These are phyloP conservation scores for Candida ficus DNA, from an alignment of 805 yeast species.

Conservation along the genomic window DNA sequence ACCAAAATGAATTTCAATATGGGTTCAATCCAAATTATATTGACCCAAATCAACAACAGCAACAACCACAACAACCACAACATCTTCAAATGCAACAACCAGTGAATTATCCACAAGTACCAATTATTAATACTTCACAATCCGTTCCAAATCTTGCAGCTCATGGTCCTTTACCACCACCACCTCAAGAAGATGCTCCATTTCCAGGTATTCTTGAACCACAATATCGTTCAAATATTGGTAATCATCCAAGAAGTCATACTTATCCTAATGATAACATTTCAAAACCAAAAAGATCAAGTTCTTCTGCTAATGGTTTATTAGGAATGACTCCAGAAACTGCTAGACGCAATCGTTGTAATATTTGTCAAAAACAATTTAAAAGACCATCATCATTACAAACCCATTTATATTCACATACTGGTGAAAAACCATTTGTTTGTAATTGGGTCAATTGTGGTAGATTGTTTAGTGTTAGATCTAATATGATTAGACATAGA, in stretches of 20 bases:
- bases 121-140: too few species aligned
- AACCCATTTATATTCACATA: slow-evolving; percentile 76
- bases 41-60: not conserved
- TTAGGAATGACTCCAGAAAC: slow-evolving; percentile 39
- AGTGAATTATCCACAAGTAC: too few species aligned
- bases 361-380: slow-evolving; percentile 67
- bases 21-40: not conserved
- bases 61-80: not conserved
- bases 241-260: slow-evolving; percentile 15
- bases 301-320: slow-evolving; percentile 16
- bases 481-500: slow-evolving; percentile 77
- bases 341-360: slow-evolving; percentile 40
- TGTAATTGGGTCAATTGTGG: slow-evolving; percentile 65
- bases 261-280: slow-evolving; percentile 14
- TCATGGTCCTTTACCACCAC: not conserved
- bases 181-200: slow-evolving; percentile 15
- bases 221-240: slow-evolving; percentile 3
- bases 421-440: slow-evolving; percentile 71
- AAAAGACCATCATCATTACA: slow-evolving; percentile 78
- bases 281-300: slow-evolving; percentile 7
- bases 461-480: slow-evolving; percentile 65
- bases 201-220: slow-evolving; percentile 23
- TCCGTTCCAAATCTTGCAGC: slow-evolving; percentile 5
- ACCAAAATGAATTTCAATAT: not conserved
- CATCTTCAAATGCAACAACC: slow-evolving; percentile 3